Conservation (phyloP, 257 asterid genomes). For the Solanum medicagineum region DNA sequence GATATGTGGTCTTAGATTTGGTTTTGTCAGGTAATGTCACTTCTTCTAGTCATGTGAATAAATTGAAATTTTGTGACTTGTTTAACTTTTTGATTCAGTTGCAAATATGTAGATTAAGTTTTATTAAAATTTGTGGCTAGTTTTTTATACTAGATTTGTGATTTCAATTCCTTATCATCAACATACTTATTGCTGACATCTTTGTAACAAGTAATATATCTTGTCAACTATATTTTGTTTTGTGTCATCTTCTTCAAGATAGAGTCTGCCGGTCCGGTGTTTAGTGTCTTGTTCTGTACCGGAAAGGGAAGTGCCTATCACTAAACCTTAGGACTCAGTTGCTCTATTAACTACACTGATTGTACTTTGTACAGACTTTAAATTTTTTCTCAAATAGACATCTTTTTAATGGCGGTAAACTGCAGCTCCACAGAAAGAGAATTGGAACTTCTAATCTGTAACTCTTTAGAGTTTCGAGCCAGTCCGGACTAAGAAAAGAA, state of each 20-base stretch:
- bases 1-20: slow-evolving; percentile 60
- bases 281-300: neutral
- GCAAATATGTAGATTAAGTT: neutral
- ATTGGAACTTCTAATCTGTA: neutral
- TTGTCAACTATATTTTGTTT: neutral
- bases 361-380: neutral
- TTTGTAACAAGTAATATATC: neutral
- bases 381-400: neutral
- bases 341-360: neutral
- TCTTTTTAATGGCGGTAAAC: neutral
- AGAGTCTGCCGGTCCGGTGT: neutral
- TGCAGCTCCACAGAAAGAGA: neutral
- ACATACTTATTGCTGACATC: neutral
- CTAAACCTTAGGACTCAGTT: neutral
- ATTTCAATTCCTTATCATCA: neutral
- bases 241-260: neutral
- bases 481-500: neutral
- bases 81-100: neutral
- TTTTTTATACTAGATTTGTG: neutral
- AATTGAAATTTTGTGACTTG: neutral
- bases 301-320: neutral
- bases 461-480: neutral
- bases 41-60: neutral
- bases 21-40: slow-evolving; percentile 51
- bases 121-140: neutral